phyloP scores from a whole-genome alignment of 805 yeast genomes.

The Spathaspora girioi region DNA sequence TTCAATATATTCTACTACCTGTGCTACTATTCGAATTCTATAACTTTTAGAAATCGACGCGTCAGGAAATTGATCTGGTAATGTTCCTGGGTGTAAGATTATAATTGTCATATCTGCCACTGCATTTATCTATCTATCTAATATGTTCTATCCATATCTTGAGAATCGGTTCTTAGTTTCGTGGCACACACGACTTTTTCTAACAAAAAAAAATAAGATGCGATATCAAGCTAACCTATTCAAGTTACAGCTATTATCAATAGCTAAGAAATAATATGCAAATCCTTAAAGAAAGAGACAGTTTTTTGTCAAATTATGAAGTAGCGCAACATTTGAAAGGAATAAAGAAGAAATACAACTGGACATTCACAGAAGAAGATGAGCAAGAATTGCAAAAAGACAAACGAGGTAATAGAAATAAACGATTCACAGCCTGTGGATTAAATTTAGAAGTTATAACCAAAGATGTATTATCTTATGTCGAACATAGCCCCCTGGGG shows the following conservation, averaged over 20 bases:
- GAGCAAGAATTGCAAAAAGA: conserved; percentile 18
- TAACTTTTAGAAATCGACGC: conserved; percentile 18
- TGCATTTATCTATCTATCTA: too few relatives aligned
- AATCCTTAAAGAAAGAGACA: conserved; percentile 48
- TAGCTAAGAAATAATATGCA: conserved; percentile 25
- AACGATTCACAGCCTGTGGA: conserved; percentile 39
- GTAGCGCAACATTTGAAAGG: conserved; percentile 53
- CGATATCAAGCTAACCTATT: not conserved
- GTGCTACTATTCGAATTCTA: conserved; percentile 26
- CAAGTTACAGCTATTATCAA: too few relatives aligned
- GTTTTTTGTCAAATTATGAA: conserved; percentile 62
- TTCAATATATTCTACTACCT: conserved; percentile 19
- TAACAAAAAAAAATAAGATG: not conserved
- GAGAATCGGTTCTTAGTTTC: not conserved
- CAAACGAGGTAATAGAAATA: conserved; percentile 19
- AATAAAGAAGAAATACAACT: conserved; percentile 43
- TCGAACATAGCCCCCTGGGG: conserved; percentile 26
- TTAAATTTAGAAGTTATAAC: conserved; percentile 46
- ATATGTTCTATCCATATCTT: too few relatives aligned
- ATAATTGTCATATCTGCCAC: conserved; percentile 24
- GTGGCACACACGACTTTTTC: not conserved
- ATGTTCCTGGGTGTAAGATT: conserved; percentile 22
- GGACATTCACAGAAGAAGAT: conserved; percentile 39
- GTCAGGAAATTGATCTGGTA: conserved; percentile 17
- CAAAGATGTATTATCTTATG: conserved; percentile 42